These are phyloP conservation scores for Neurospora sp. DNA, from an alignment of 495 filamentous ascomycete genomes.

Conservation along the genomic window DNA sequence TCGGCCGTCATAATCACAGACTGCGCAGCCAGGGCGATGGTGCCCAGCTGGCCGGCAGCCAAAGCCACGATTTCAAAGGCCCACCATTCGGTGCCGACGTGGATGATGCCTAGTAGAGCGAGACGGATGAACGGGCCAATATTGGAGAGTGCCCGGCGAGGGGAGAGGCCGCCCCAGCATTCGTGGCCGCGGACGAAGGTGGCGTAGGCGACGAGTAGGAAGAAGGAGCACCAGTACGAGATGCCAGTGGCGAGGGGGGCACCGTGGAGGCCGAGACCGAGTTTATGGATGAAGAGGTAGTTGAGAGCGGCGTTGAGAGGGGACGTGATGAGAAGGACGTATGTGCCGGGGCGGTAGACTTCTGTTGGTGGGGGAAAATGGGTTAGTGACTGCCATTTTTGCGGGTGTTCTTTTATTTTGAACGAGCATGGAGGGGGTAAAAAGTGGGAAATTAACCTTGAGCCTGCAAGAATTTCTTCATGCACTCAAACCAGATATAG, in stretches of 20 bases:
- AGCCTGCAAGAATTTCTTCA: slow-evolving; percentile 90
- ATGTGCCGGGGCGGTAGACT: slow-evolving; percentile 82
- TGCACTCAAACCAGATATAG: slow-evolving; percentile 83
- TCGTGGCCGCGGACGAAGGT: slow-evolving; percentile 61
- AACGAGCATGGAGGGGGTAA: not conserved
- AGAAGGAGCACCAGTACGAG: slow-evolving; percentile 79
- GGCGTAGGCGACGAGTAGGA: slow-evolving; percentile 65
- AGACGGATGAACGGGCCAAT: slow-evolving; percentile 66
- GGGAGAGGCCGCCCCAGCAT: slow-evolving; percentile 77
- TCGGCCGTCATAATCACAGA: slow-evolving; percentile 93
- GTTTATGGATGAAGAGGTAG: slow-evolving; percentile 67
- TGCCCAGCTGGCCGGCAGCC: slow-evolving; percentile 74
- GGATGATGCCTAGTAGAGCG: slow-evolving; percentile 69
- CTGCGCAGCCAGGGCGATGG: slow-evolving; percentile 74
- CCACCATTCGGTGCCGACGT: slow-evolving; percentile 94
- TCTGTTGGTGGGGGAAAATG: slow-evolving; percentile 29
- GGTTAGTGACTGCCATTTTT: not conserved
- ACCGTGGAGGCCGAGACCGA: slow-evolving; percentile 62
- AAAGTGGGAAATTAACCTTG: slow-evolving; percentile 46
- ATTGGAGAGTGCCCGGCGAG: slow-evolving; percentile 49
- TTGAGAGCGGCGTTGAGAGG: slow-evolving; percentile 70
- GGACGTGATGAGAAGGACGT: slow-evolving; percentile 75
- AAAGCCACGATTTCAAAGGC: slow-evolving; percentile 94
- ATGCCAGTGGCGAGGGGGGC: slow-evolving; percentile 78
- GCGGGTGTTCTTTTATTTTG: not conserved